Base-by-base conservation (phyloP, 192 early-diverging fungal genomes). In the Coemansia sp. region DNA sequence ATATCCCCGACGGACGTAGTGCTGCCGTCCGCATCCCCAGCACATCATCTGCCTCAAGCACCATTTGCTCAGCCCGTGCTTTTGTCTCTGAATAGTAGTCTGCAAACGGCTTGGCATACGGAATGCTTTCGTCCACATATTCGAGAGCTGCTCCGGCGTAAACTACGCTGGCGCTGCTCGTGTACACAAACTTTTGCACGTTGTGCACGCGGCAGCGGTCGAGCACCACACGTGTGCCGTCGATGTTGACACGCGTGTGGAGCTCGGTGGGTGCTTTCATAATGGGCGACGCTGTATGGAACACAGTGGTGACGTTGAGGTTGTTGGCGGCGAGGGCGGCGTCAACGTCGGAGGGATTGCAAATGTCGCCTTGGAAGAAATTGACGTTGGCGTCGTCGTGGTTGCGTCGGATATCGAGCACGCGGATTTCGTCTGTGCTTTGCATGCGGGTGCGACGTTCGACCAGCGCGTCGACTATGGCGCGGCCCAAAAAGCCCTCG, bases 71-170 rank as follows among this genome's bases (percentile, higher is more conserved):
- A 25, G 83, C 90, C 17, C 71, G 55, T 0, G 88, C 73, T 77
- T 98, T 98, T 25, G 94, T 92, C 74, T 94, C 93, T 45, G 93
- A 90, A 69, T 98, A 98, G n/a, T 89, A 86, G 81, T 98, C 94
- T 63, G 93, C 87, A 66, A 85, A 84, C 32, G 73, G 65, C 52
- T 84, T 73, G 35, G 92, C 90, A 76, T 94, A 94, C 7, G 87
- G 89, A 11, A 81, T 71, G 2, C 75, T 82, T 73, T 98, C 96
- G 50, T 93, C 89, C 5, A 89, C 93, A 58, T 95, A 90, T 11
- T 86, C 81, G 60, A 98, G 76, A 2, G 70, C 65, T 39, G 81
- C 63, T 0, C 94, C 94, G 56, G 90, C 87, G 55, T 86, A 93
- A 4, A 94, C 87, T n/a, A 98, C 96, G 78, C 92, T 90, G 17